These are phyloP conservation scores for Brassica napus DNA, from an alignment of 345 rosid species.

Conservation along the genomic window Da-Ae NC_063450.1:37385501-37386000, in stretches of 20 bases:
- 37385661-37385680: background rate
- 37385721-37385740: no score
- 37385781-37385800: no score
- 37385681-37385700: no score
- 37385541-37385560: no score
- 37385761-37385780: no score
- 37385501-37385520: no score
- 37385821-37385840: background rate
- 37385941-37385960: conserved; percentile 17
- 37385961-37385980: conserved; percentile 8
- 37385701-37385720: no score
- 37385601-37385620: conserved; percentile 19
- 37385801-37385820: no score
- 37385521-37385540: no score
- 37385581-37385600: background rate
- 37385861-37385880: conserved; percentile 40
- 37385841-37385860: conserved; percentile 35
- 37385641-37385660: background rate
- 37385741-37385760: no score
- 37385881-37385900: conserved; percentile 37
- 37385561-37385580: background rate
- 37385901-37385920: conserved; percentile 35
- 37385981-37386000: conserved; percentile 20
- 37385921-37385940: conserved; percentile 31
- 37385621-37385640: conserved; percentile 22